Evolutionary conservation across 1,139 yeast species (phyloP), one percentile per base, ranked within the genome.

Genomic region (Taphrina deformans): DNA sequence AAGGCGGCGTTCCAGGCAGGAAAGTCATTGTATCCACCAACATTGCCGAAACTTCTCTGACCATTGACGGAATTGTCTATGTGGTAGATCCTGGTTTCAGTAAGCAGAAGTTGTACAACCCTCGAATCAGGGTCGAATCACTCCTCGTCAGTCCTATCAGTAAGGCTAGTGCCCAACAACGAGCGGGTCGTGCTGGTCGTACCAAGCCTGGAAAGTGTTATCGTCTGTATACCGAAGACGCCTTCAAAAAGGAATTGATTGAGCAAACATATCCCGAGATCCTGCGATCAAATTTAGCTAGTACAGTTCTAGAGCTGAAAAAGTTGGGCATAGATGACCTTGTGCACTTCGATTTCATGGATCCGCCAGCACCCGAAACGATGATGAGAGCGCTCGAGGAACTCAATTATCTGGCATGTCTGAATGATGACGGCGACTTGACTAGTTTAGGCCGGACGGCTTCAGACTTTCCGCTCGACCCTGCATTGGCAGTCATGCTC

Each of bases 121-220:
- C 99, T 58, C 84, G 98, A 76, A 89, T 92, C 69, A 83, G 99
- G 76, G 97, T 93, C 26, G 98, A 93, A 76, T 91, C 97, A 0
- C 80, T 93, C 71, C 81, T 93, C 65, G 98, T 93, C 5, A 89
- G 97, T 7, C 99, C 99, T 55, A 92, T 93, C 69, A 92, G 98
- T 16, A 93, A 91, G 77, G 99, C 99, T 0, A 86, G 96, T 63
- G 97, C 99, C 0, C 97, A 92, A 77, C 99, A 93, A 78, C 85
- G 99, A 78, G 98, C 99, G 35, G 99, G 99, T 83, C 91, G 99
- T 84, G 99, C 99, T 66, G 99, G 99, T 80, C 95, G 99, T 84
- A 93, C 99, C 4, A 84, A 96, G 74, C 98, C 99, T 7, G 99
- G 99, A 75, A 93, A 93, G 76, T 92, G 98, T 78, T 93, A 92